phyloP scores from a whole-genome alignment of 805 yeast species.

The Wickerhamiella siamensis region DNA sequence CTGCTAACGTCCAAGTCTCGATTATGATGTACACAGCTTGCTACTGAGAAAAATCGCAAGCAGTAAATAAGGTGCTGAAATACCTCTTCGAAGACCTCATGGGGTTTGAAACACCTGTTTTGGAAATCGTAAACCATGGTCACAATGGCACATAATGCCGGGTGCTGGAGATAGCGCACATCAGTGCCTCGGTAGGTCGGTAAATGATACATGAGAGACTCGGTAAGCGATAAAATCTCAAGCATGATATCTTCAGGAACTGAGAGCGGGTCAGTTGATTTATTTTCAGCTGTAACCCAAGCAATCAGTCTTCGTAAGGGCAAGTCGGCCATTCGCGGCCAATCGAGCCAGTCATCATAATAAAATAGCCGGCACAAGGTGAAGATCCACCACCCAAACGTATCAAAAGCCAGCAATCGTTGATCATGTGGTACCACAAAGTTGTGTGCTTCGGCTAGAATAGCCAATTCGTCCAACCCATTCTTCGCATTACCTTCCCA shows the following conservation, averaged over 20 bases:
- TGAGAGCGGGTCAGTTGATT: background rate
- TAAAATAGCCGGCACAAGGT: too few relatives aligned
- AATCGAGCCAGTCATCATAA: too few relatives aligned
- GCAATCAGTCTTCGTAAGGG: background rate
- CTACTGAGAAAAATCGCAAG: background rate
- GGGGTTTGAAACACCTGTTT: background rate
- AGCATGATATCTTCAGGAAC: background rate
- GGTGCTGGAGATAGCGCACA: background rate
- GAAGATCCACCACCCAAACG: too few relatives aligned
- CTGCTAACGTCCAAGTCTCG: background rate
- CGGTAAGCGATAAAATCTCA: background rate
- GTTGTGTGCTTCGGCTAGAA: too few relatives aligned
- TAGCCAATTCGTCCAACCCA: too few relatives aligned
- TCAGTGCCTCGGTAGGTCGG: background rate
- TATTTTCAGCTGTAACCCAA: background rate
- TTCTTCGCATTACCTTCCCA: too few relatives aligned
- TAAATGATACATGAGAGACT: background rate
- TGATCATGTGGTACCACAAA: too few relatives aligned
- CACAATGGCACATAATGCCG: background rate
- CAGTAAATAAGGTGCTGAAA: background rate
- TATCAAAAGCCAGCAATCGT: too few relatives aligned
- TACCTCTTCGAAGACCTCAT: background rate
- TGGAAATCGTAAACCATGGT: background rate
- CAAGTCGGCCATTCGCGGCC: too few relatives aligned
- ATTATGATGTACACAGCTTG: background rate